A percentile compares a stretch with the other conserved stretches of the same genome.
Conservation (phyloP, 345 rosid species). For the Hibiscus tridactylites region DNA sequence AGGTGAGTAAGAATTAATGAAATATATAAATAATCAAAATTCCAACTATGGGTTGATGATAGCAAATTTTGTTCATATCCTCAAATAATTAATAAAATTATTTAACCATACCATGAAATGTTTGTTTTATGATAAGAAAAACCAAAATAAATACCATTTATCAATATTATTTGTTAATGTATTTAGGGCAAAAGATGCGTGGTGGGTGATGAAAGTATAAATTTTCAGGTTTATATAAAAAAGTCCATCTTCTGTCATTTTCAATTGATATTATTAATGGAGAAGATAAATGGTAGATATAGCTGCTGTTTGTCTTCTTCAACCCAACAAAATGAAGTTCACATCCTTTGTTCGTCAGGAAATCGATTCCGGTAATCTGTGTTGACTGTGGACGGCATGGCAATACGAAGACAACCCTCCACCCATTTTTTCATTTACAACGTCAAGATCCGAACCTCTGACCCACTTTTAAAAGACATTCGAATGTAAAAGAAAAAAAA, state of each 20-base stretch:
- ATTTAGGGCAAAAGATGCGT: neutral
- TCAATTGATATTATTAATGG: neutral
- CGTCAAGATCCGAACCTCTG: too few species aligned
- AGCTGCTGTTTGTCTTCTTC: neutral
- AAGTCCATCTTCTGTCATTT: constrained; percentile 3
- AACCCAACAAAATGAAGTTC: neutral
- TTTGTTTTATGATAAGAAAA: neutral
- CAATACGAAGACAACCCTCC: too few species aligned
- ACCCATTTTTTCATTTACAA: too few species aligned
- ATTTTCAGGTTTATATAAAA: neutral
- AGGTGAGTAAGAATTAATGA: neutral
- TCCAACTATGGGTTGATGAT: neutral
- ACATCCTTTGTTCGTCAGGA: neutral
- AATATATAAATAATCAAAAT: neutral
- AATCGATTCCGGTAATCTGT: neutral
- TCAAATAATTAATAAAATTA: neutral
- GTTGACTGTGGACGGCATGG: neutral
- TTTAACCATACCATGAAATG: neutral
- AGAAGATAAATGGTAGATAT: neutral
- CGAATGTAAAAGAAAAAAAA: too few species aligned
- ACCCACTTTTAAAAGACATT: too few species aligned
- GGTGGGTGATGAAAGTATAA: neutral
- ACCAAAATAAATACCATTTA: neutral
- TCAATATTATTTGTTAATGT: neutral
- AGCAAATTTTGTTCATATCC: neutral